Percentiles rank a stretch among this genome's conserved stretches.
Conservation (phyloP, 1,139 yeast genomes). For the Hemisphaericaspora xylanilytica region DNA sequence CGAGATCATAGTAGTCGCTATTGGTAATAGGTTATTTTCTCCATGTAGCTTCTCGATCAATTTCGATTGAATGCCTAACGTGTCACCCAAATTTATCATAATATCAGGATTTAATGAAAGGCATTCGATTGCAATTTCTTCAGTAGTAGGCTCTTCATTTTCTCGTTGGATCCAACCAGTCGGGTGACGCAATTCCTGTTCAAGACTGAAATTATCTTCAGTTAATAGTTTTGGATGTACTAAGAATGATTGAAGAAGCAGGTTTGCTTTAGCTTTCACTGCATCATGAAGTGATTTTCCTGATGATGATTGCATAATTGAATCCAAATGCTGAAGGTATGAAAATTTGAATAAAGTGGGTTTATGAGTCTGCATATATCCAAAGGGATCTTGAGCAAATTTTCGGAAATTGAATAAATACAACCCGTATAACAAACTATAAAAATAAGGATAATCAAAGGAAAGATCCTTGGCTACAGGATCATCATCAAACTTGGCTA, state of each 20-base stretch:
- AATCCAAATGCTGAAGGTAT: constrained; percentile 10
- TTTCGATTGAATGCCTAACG: constrained; percentile 2
- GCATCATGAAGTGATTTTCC: constrained; percentile 1
- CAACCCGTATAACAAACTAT: constrained; percentile 57
- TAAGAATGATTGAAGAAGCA: constrained; percentile 24
- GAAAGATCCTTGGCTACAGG: constrained; percentile 14
- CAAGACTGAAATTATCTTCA: constrained; percentile 24
- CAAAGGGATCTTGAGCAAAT: constrained; percentile 43
- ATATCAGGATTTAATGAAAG: constrained; percentile 29
- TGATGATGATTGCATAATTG: not conserved
- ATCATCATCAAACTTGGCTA: constrained; percentile 13
- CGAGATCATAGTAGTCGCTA: constrained; percentile 14
- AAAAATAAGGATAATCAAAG: constrained; percentile 24
- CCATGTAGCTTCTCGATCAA: not conserved
- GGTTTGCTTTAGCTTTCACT: constrained; percentile 1
- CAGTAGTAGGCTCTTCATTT: constrained; percentile 15
- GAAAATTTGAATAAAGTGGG: constrained; percentile 14
- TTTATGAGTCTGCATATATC: constrained; percentile 16
- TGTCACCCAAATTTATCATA: constrained; percentile 7
- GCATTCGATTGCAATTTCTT: constrained; percentile 36
- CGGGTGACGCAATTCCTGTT: constrained; percentile 33
- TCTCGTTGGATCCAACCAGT: constrained; percentile 14
- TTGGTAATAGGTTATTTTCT: not conserved
- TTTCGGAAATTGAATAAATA: constrained; percentile 52
- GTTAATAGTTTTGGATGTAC: constrained; percentile 50